Evolutionary conservation across 129 eudicot species (phyloP).

Genomic region (Solidago caesia): DNA sequence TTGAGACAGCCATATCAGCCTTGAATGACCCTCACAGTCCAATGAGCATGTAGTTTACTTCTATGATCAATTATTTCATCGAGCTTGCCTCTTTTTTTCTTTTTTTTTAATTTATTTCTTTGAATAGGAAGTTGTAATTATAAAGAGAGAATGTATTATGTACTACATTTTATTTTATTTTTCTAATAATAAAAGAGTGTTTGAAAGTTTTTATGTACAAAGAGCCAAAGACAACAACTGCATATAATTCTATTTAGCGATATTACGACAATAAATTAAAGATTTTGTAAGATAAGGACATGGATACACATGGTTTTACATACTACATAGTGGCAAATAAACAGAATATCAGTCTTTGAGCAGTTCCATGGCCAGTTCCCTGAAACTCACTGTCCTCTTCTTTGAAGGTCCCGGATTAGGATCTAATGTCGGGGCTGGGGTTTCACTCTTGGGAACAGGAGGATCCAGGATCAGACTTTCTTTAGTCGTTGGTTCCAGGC

Average conservation of each 20-base stretch:
- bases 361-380: constrained; percentile 52
- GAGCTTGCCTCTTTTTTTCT: neutral
- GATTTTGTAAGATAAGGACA: neutral
- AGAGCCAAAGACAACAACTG: neutral
- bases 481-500: constrained; percentile 44
- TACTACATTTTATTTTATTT: no score
- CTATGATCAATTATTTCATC: neutral
- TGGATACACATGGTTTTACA: neutral
- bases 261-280: neutral
- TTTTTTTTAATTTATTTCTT: neutral
- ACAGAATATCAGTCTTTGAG: constrained; percentile 43
- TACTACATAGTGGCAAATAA: neutral
- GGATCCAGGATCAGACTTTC: constrained; percentile 17
- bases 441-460: constrained; percentile 19
- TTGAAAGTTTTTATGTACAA: neutral
- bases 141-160: neutral
- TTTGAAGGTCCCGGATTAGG: constrained; percentile 41
- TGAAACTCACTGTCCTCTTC: constrained; percentile 77
- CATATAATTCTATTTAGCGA: neutral
- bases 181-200: neutral
- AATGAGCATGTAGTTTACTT: constrained; percentile 22
- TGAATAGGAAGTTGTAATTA: neutral
- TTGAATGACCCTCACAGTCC: constrained; percentile 30
- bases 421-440: constrained; percentile 19
- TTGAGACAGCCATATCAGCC: constrained; percentile 52